These are phyloP conservation scores for Leishmania guyanensis DNA, from an alignment of 208 protist species.

Conservation along the genomic window DNA sequence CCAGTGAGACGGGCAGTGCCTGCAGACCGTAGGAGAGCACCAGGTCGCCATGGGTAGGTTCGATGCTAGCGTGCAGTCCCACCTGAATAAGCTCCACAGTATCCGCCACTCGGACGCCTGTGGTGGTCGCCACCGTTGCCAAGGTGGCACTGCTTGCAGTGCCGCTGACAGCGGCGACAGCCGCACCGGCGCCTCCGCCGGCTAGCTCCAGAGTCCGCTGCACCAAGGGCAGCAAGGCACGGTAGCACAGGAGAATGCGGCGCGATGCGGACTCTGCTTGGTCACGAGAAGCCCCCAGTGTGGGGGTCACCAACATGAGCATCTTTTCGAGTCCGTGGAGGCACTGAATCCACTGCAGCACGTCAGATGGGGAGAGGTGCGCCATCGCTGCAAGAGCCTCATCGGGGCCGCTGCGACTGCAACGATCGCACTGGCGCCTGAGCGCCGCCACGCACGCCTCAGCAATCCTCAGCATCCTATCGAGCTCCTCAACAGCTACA, in stretches of 20 bases:
- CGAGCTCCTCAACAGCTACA: neutral
- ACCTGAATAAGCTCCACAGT: slow-evolving; percentile 23
- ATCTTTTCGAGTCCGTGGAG: slow-evolving; percentile 34
- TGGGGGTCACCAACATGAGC: neutral
- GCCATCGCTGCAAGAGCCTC: slow-evolving; percentile 13
- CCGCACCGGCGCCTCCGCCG: neutral
- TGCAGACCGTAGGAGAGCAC: slow-evolving; percentile 19
- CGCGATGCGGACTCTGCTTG: slow-evolving; percentile 6
- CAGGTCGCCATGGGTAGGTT: slow-evolving; percentile 14
- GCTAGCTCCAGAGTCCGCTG: slow-evolving; percentile 6
- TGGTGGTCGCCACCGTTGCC: neutral
- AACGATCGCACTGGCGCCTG: neutral
- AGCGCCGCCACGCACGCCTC: slow-evolving; percentile 29
- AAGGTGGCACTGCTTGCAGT: neutral
- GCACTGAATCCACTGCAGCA: slow-evolving; percentile 30
- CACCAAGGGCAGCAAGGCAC: slow-evolving; percentile 22
- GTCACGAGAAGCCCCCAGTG: neutral
- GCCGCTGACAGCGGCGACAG: neutral
- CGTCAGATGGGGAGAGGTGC: slow-evolving; percentile 22
- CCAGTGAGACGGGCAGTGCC: slow-evolving; percentile 11
- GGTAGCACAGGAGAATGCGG: slow-evolving; percentile 23
- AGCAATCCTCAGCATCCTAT: slow-evolving; percentile 24
- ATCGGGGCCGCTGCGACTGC: neutral
- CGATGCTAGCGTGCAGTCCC: slow-evolving; percentile 16
- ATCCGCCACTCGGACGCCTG: slow-evolving; percentile 15